phyloP scores from a whole-genome alignment of 176 grass and related monocot species.

The Avena sativa region DNA sequence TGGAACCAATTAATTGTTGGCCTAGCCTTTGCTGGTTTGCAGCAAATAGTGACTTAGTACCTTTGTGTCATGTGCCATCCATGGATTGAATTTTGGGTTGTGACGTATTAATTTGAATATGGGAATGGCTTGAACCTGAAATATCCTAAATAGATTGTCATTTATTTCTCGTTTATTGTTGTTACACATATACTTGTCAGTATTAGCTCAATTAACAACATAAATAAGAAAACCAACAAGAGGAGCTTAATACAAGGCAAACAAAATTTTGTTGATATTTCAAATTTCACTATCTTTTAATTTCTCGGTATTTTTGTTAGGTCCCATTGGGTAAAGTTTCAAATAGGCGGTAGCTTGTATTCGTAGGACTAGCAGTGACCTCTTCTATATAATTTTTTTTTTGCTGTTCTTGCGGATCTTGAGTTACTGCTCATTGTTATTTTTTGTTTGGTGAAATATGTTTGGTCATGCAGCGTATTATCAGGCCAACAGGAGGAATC shows the following conservation, averaged over 20 bases:
- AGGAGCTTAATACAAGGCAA: neutral
- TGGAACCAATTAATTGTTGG: constrained; percentile 4
- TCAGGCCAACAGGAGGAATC: constrained; percentile 85
- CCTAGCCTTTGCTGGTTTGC: constrained; percentile 4
- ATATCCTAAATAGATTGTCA: neutral
- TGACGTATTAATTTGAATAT: constrained; percentile 27
- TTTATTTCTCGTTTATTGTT: neutral
- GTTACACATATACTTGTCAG: neutral
- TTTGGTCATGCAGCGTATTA: constrained; percentile 56
- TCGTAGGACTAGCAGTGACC: neutral
- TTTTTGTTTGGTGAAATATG: neutral
- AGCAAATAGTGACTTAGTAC: neutral
- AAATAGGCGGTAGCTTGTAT: neutral
- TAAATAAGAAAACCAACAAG: neutral
- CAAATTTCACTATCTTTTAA: neutral
- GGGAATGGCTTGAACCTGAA: constrained; percentile 19
- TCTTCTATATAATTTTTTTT: neutral
- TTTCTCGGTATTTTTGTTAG: neutral
- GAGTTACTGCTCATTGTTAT: constrained; percentile 7
- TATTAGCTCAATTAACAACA: neutral
- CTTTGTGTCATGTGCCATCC: neutral
- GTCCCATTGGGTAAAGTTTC: neutral
- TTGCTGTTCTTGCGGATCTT: neutral
- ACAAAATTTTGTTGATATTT: constrained; percentile 4
- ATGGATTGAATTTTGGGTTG: constrained; percentile 5